Evolutionary conservation across 331 rosid species (phyloP).

Genomic region (Malus hybrid): DNA sequence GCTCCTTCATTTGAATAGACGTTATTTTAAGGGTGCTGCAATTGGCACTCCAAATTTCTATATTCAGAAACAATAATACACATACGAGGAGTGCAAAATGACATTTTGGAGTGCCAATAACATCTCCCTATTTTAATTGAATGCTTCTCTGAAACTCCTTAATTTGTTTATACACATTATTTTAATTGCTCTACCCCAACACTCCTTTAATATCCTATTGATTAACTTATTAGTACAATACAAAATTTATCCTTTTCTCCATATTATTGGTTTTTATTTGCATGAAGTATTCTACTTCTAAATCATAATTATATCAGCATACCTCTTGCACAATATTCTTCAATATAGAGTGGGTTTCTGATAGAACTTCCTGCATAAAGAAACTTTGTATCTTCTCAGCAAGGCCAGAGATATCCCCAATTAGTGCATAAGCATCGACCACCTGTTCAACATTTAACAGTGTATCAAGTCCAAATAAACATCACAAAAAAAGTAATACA

Average conservation of each 20-base stretch:
- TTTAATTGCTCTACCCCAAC: too few species aligned
- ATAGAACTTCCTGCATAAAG: slow-evolving; percentile 98
- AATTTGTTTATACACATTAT: too few species aligned
- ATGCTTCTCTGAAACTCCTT: too few species aligned
- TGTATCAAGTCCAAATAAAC: slow-evolving; percentile 21
- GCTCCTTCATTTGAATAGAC: not conserved
- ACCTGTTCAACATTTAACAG: slow-evolving; percentile 48
- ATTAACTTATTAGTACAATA: too few species aligned
- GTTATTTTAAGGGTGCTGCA: not conserved
- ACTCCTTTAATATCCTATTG: too few species aligned
- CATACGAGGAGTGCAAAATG: too few species aligned
- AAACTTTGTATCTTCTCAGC: slow-evolving; percentile 99
- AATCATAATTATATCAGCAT: slow-evolving; percentile 6
- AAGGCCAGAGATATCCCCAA: slow-evolving; percentile 91
- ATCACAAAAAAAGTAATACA: not conserved
- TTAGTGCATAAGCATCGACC: slow-evolving; percentile 92
- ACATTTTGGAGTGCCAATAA: too few species aligned
- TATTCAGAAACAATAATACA: too few species aligned
- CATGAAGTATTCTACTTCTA: not conserved
- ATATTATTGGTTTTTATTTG: not conserved
- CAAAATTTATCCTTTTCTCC: not conserved
- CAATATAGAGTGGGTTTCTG: slow-evolving; percentile 79
- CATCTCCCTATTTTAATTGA: too few species aligned
- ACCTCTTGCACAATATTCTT: slow-evolving; percentile 81
- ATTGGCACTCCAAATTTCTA: too few species aligned